Evolutionary conservation across 2,329 filamentous ascomycete genomes (phyloP).

Genomic region (Colletotrichum orbiculare): DNA sequence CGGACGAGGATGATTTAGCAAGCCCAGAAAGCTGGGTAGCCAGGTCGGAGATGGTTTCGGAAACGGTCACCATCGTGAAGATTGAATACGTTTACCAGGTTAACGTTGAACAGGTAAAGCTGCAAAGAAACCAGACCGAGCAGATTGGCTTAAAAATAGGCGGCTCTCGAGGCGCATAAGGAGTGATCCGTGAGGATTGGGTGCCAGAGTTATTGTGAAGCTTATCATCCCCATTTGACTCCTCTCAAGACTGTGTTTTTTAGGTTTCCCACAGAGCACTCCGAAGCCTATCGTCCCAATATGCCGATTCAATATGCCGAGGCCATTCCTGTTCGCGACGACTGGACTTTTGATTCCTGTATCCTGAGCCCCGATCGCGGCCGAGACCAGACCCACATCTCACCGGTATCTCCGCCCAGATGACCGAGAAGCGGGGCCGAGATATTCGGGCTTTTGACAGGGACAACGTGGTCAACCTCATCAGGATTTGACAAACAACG

Average conservation of each 20-base stretch:
- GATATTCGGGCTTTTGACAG: conserved; percentile 14
- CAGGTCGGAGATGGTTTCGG: not conserved
- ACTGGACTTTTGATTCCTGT: not conserved
- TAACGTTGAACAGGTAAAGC: too few species aligned
- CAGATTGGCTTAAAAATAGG: too few species aligned
- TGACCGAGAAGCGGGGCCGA: conserved; percentile 14
- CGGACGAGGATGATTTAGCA: not conserved
- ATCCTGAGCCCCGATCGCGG: not conserved
- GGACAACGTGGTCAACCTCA: not conserved
- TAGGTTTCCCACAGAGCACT: not conserved
- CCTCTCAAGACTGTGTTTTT: not conserved
- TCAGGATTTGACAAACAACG: not conserved
- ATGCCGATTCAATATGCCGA: conserved; percentile 17
- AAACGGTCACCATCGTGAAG: conserved; percentile 5
- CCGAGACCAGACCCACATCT: not conserved
- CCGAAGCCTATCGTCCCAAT: not conserved
- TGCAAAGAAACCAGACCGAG: too few species aligned
- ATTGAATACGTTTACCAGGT: too few species aligned
- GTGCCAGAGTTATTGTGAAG: too few species aligned
- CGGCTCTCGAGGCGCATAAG: too few species aligned
- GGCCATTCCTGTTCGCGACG: not conserved
- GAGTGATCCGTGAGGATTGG: too few species aligned
- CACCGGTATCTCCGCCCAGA: conserved; percentile 9
- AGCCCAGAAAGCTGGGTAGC: conserved; percentile 20
- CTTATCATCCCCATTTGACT: not conserved